Base-by-base conservation (phyloP, 192 early-diverging fungal species). In the Coemansia interrupta region DNA sequence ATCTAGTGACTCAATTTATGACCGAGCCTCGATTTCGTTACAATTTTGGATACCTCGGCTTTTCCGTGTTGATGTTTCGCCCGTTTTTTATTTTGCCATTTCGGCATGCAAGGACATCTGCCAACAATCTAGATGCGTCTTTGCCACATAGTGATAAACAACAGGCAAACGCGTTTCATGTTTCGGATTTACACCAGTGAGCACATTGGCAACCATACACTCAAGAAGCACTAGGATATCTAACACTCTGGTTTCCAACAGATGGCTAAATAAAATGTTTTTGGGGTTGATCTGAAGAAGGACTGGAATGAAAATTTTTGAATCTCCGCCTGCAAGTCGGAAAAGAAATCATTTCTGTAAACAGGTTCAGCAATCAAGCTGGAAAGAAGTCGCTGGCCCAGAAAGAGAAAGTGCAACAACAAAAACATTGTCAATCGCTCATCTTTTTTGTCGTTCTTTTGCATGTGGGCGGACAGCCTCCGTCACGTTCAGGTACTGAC, bases 291-390 rank as follows among this genome's bases (percentile, higher is more conserved):
- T 5, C 10, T 10, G 30, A 9, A 29, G 4, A 28, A 30, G n/a
- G 49, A 29, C n/a, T 15, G 26, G 19, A 15, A 42, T 15, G 7
- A 42, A 42, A 42, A n/a, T n/a, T 32, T 52, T 52, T 52, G 50
- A 52, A 52, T 52, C 50, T 52, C 50, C 50, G 50, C 50, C 29
- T 12, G n/a, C 17, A 28, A 12, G 15, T 10, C 8, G 11, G 13
- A 17, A 28, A 29, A 28, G 24, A 52, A 32, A 18, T 52, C n/a
- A n/a, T 52, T n/a, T 1, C 26, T 12, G n/a, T n/a, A 32, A 22
- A 32, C n/a, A 17, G 32, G 29, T 23, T 10, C 19, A 24, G 20
- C 20, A 17, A 23, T 3, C 22, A 0, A 4, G 20, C 19, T 47
- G 46, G 46, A 47, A 23, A 47, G 26, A 26, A 26, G 26, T 3